Evolutionary conservation across 164 flowering plant species (phyloP).

Genomic region (Kalanchoe fedtschenkoi): DNA sequence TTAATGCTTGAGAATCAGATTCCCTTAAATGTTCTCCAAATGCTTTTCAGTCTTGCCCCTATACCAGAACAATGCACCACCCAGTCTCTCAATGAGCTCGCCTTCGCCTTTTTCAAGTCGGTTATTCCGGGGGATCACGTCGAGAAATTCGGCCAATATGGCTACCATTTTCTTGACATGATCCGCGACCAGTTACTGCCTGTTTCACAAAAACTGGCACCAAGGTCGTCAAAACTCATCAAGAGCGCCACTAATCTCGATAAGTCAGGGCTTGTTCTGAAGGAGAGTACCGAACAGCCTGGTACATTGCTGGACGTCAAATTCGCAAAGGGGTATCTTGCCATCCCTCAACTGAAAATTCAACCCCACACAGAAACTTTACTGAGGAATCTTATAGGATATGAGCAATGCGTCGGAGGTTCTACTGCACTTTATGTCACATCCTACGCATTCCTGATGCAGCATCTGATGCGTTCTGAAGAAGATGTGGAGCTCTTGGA

Average conservation of each 20-base stretch:
- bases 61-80: slow-evolving; percentile 10
- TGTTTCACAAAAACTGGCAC: background rate
- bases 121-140: background rate
- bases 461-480: background rate
- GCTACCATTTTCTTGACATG: slow-evolving; percentile 1
- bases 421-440: background rate
- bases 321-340: background rate
- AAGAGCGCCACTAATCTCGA: background rate
- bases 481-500: background rate
- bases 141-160: background rate
- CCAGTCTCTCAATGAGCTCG: slow-evolving; percentile 6
- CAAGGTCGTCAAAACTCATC: background rate
- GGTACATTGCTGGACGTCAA: background rate
- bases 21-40: slow-evolving; percentile 16
- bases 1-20: slow-evolving; percentile 21
- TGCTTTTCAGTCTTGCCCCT: slow-evolving; percentile 11
- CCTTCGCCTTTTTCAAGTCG: background rate
- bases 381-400: background rate
- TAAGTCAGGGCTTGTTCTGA: background rate
- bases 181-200: background rate
- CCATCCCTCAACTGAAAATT: background rate
- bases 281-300: background rate
- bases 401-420: background rate
- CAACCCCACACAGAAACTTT: background rate
- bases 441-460: background rate